A percentile compares a stretch with the other conserved stretches of the same genome.
These are phyloP conservation scores for Pyrenophora teres DNA, from an alignment of 2,329 filamentous ascomycete species.

Conservation along the genomic window DNA sequence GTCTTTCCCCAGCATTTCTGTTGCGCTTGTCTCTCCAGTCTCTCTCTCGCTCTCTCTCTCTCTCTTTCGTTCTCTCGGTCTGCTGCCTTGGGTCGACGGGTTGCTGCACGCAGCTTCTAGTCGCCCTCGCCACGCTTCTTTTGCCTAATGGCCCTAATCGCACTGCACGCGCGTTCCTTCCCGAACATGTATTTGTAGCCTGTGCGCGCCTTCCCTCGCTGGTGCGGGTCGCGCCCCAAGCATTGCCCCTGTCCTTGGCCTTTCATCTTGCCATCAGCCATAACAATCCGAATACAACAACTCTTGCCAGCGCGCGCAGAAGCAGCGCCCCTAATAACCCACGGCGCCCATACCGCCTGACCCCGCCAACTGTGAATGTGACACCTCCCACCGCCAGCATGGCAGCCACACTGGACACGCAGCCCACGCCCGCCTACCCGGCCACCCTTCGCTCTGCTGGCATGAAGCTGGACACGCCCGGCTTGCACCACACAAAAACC, in stretches of 20 bases:
- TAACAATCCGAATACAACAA: constrained; percentile 5
- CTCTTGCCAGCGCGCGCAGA: background rate
- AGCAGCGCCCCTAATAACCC: constrained; percentile 4
- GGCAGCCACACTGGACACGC: constrained; percentile 29
- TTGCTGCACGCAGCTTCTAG: background rate
- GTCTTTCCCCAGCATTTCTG: background rate
- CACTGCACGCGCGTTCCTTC: background rate
- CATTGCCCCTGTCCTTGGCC: constrained; percentile 31
- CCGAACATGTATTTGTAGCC: constrained; percentile 1
- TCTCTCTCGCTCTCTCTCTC: too few relatives aligned
- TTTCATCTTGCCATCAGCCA: constrained; percentile 5
- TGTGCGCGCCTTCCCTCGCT: constrained; percentile 1
- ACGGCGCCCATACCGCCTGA: constrained; percentile 8
- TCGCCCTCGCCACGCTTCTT: background rate
- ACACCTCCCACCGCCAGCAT: constrained; percentile 17
- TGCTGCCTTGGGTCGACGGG: too few relatives aligned
- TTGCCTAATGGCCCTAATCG: background rate
- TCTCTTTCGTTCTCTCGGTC: too few relatives aligned
- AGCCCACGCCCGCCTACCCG: constrained; percentile 33
- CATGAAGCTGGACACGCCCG: constrained; percentile 36
- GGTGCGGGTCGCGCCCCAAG: constrained; percentile 8
- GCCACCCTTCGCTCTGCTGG: constrained; percentile 24
- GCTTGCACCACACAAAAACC: constrained; percentile 29
- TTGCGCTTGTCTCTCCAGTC: background rate
- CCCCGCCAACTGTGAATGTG: constrained; percentile 22